Evolutionary conservation across 768 basidiomycete species (phyloP).

Genomic region (Pleurotus cornucopiae): DNA sequence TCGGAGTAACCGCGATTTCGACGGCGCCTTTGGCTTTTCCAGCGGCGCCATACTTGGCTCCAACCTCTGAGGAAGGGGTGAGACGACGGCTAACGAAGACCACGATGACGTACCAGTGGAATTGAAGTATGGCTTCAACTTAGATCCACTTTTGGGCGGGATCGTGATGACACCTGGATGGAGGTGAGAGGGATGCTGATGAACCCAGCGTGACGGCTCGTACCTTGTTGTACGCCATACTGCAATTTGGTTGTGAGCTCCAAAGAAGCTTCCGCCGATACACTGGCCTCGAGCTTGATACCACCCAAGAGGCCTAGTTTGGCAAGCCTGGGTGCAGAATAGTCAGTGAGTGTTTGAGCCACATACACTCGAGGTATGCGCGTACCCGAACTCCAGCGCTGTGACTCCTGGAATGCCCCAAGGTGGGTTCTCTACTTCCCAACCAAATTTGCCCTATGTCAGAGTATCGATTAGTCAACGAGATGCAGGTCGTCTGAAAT

Average conservation of each 20-base stretch:
- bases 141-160: background rate
- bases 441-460: background rate
- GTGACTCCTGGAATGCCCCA: constrained; percentile 2
- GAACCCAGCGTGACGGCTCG: background rate
- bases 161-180: background rate
- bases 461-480: background rate
- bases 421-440: background rate
- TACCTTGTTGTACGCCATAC: background rate
- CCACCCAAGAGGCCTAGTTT: constrained; percentile 1
- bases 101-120: background rate
- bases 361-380: background rate
- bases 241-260: background rate
- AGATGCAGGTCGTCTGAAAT: background rate
- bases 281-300: background rate
- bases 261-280: background rate
- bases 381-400: constrained; percentile 4
- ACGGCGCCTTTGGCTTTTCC: background rate
- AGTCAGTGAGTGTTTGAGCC: background rate
- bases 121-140: background rate
- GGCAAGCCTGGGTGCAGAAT: background rate
- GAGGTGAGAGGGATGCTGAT: background rate
- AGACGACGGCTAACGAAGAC: background rate
- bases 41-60: background rate
- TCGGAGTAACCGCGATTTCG: background rate
- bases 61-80: background rate